These are phyloP conservation scores for Pseudonitzschia multistriata DNA, from an alignment of 108 stramenopile species.

Conservation along the genomic window DNA sequence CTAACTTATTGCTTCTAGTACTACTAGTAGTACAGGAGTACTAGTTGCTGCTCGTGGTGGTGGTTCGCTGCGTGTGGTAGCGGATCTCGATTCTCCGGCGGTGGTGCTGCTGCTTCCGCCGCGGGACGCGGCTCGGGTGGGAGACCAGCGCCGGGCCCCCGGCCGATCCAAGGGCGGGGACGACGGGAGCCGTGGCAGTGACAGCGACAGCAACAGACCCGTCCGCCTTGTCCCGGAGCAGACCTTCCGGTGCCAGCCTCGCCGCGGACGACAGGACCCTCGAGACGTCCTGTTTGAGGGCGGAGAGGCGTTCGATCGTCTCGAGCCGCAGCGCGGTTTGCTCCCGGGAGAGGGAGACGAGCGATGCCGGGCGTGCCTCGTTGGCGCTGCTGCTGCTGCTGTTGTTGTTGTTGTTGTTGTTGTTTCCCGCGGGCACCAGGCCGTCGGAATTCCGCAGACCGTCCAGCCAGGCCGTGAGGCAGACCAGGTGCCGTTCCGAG, in stretches of 20 bases:
- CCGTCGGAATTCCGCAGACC: conserved; percentile 41
- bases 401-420: neutral
- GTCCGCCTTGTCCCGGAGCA: neutral
- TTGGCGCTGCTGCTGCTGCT: neutral
- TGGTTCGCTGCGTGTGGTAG: too few species aligned
- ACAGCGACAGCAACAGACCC: neutral
- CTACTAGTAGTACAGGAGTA: too few species aligned
- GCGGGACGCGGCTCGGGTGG: too few species aligned
- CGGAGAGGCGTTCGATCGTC: conserved; percentile 18
- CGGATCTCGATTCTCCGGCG: too few species aligned
- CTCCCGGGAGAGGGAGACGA: conserved; percentile 15
- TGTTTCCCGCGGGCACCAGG: conserved; percentile 2
- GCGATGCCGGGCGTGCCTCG: conserved; percentile 4
- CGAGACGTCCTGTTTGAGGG: conserved; percentile 18
- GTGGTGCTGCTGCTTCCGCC: too few species aligned
- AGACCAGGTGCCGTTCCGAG: conserved; percentile 25
- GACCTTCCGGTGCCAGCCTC: too few species aligned
- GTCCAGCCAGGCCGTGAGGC: conserved; percentile 42
- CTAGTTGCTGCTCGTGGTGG: too few species aligned
- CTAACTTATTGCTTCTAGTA: too few species aligned
- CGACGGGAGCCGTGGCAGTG: too few species aligned
- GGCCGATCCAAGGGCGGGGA: too few species aligned
- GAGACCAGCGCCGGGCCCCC: too few species aligned
- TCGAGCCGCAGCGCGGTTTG: conserved; percentile 3
- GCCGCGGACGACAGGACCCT: conserved; percentile 27